Conservation (phyloP, 2,329 filamentous ascomycete species). For the Ophiostoma angusticollis region DNA sequence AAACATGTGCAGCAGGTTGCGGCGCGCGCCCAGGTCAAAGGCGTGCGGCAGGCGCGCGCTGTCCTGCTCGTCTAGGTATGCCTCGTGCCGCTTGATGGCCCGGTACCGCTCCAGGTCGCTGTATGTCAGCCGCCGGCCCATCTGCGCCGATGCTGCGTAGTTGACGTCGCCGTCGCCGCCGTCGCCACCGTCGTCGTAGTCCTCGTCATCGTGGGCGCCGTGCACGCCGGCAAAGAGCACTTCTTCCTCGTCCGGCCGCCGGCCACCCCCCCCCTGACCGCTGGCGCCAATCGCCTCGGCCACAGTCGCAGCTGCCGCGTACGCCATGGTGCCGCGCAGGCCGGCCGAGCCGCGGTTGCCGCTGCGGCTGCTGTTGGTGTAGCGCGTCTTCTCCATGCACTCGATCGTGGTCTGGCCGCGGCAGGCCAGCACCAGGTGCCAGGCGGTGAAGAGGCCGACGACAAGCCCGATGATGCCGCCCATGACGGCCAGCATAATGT, state of each 20-base stretch:
- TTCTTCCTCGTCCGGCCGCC: constrained; percentile 6
- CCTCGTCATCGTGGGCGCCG: constrained; percentile 8
- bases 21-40: constrained; percentile 76
- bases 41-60: constrained; percentile 80
- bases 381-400: constrained; percentile 88
- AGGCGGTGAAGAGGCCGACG: constrained; percentile 74
- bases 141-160: constrained; percentile 16
- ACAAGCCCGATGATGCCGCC: constrained; percentile 86
- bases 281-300: constrained; percentile 28
- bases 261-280: too few species aligned
- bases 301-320: constrained; percentile 45
- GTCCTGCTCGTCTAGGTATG: constrained; percentile 83
- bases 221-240: constrained; percentile 6
- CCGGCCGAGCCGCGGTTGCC: too few species aligned
- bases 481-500: constrained; percentile 74
- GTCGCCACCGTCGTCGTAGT: constrained; percentile 1
- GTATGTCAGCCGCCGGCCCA: constrained; percentile 37
- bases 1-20: constrained; percentile 72
- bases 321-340: constrained; percentile 49
- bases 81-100: constrained; percentile 42
- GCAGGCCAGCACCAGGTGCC: constrained; percentile 75
- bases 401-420: constrained; percentile 89
- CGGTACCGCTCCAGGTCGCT: constrained; percentile 43
- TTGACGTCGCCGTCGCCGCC: not conserved
- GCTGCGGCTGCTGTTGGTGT: too few species aligned